Evolutionary conservation across 768 basidiomycete species (phyloP).

Genomic region (Astraeus odoratus): DNA sequence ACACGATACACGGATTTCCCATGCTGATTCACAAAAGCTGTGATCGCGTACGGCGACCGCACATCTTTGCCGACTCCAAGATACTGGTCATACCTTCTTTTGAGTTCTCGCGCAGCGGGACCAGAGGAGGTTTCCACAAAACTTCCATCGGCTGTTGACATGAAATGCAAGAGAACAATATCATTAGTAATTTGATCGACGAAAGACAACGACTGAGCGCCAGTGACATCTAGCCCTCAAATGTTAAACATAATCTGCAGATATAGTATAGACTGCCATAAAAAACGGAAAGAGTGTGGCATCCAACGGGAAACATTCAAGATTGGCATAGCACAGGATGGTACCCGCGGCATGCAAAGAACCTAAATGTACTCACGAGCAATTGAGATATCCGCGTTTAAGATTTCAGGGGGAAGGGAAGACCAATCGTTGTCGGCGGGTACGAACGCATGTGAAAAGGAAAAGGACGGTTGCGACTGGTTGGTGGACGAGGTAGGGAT

Average conservation of each 20-base stretch:
- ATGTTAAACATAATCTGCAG: no score
- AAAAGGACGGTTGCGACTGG: slow-evolving; percentile 36
- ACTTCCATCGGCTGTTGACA: slow-evolving; percentile 54
- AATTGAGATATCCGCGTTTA: slow-evolving; percentile 49
- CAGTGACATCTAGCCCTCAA: not conserved
- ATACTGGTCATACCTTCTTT: slow-evolving; percentile 65
- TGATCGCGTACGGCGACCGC: slow-evolving; percentile 76
- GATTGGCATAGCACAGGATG: not conserved
- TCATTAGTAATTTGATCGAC: not conserved
- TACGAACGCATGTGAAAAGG: slow-evolving; percentile 36
- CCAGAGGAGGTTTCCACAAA: slow-evolving; percentile 80
- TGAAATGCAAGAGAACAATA: not conserved
- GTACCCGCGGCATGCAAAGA: not conserved
- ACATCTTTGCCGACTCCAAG: slow-evolving; percentile 59
- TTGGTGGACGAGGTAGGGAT: slow-evolving; percentile 32
- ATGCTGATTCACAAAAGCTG: slow-evolving; percentile 76
- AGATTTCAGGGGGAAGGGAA: slow-evolving; percentile 43
- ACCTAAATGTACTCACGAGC: slow-evolving; percentile 40
- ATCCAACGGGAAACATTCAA: not conserved
- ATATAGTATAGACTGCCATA: no score
- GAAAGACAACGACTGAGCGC: not conserved
- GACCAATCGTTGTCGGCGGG: slow-evolving; percentile 32
- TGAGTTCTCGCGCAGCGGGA: slow-evolving; percentile 68
- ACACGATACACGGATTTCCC: slow-evolving; percentile 74
- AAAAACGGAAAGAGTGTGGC: not conserved